Percentiles rank a stretch among this genome's conserved stretches.
Conservation (phyloP, 805 yeast genomes). For the Metschnikowia borealis region DNA sequence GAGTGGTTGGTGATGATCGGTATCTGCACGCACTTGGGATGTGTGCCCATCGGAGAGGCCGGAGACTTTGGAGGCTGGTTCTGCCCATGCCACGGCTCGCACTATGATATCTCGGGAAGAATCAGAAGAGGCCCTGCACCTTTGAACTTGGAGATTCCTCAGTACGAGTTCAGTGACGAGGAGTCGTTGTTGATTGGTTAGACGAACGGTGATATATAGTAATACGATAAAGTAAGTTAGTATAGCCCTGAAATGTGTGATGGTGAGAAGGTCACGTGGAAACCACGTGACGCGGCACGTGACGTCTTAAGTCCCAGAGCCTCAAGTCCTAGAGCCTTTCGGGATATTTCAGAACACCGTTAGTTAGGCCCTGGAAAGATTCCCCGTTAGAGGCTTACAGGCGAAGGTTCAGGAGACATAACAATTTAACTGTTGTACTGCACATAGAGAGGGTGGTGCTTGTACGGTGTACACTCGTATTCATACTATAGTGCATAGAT, state of each 20-base stretch:
- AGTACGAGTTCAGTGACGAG: constrained; percentile 71
- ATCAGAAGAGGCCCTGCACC: constrained; percentile 99
- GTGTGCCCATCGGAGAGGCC: constrained; percentile 99
- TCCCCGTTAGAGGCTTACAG: too few species aligned
- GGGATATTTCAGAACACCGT: too few species aligned
- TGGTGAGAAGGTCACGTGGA: neutral
- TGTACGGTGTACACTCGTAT: too few species aligned
- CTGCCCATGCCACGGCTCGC: constrained; percentile 99
- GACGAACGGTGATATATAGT: constrained; percentile 5
- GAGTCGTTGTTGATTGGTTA: constrained; percentile 90
- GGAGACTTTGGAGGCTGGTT: constrained; percentile 99
- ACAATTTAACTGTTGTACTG: too few species aligned
- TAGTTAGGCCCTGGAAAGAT: too few species aligned
- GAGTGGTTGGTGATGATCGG: constrained; percentile 99
- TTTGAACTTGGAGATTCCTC: constrained; percentile 93
- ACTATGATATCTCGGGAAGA: constrained; percentile 99
- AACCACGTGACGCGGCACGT: too few species aligned
- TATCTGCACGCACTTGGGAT: constrained; percentile 99
- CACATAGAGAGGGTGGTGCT: too few species aligned
- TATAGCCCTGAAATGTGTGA: too few species aligned
- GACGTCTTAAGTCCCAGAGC: too few species aligned
- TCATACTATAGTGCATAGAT: too few species aligned
- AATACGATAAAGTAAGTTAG: neutral
- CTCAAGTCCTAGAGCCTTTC: too few species aligned
- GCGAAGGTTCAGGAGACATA: too few species aligned